Evolutionary conservation across 257 asterid genomes (phyloP).

Genomic region (Solanum medicagineum): DNA sequence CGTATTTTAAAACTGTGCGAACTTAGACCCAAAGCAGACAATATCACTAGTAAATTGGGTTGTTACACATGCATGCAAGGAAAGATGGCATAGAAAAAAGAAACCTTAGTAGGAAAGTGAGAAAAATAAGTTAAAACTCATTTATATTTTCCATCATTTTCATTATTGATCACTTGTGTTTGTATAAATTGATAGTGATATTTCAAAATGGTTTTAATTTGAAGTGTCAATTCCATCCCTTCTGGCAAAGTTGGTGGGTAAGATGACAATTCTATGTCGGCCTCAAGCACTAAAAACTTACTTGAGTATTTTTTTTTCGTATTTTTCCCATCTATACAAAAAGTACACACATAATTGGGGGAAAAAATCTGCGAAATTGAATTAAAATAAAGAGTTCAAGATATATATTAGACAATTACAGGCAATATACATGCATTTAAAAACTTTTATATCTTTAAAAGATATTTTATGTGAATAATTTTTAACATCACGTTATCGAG

Average conservation of each 20-base stretch:
- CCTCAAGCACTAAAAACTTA: background rate
- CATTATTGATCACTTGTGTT: no score
- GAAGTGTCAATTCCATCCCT: background rate
- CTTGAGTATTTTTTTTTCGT: background rate
- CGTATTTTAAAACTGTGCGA: no score
- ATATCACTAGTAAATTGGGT: no score
- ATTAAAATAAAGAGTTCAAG: background rate
- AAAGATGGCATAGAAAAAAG: no score
- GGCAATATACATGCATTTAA: background rate
- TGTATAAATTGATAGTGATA: background rate
- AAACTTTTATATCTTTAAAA: no score
- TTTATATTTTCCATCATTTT: no score
- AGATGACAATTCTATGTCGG: background rate
- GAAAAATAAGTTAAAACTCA: no score
- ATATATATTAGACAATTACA: background rate
- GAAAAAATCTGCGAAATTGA: background rate
- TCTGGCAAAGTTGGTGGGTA: slow-evolving; percentile 10
- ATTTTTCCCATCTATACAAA: background rate
- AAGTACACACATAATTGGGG: background rate
- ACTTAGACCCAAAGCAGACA: no score
- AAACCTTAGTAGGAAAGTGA: no score
- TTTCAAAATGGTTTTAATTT: background rate
- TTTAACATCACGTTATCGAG: no score
- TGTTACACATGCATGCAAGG: no score
- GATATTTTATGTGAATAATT: no score